Conservation (phyloP, 2,329 filamentous ascomycete genomes). For the Phoma sp. region DNA sequence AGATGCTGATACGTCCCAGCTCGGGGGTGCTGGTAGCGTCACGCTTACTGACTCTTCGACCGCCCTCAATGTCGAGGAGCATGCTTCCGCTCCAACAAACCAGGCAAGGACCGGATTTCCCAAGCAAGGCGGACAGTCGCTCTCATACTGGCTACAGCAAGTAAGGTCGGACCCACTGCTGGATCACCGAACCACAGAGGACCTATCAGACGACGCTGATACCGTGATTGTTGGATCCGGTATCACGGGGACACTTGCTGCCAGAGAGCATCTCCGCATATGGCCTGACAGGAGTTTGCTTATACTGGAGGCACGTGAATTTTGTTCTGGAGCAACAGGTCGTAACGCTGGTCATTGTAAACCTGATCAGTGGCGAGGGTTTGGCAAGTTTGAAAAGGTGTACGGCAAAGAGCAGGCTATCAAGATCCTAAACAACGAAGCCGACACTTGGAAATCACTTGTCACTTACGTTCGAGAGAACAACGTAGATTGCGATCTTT, state of each 20-base stretch:
- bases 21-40: constrained; percentile 18
- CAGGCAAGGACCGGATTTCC: constrained; percentile 28
- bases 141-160: constrained; percentile 40
- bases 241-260: constrained; percentile 30
- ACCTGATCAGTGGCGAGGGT: constrained; percentile 37
- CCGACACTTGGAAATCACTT: constrained; percentile 32
- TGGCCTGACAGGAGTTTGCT: constrained; percentile 29
- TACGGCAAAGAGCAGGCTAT: constrained; percentile 36
- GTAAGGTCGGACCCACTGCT: constrained; percentile 35
- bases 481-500: constrained; percentile 38
- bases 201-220: constrained; percentile 39
- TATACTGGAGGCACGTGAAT: constrained; percentile 38
- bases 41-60: constrained; percentile 18
- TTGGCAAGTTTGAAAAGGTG: constrained; percentile 35
- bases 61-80: constrained; percentile 27
- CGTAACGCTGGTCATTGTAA: constrained; percentile 40
- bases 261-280: constrained; percentile 31
- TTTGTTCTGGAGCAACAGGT: constrained; percentile 41
- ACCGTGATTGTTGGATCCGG: constrained; percentile 48
- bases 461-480: constrained; percentile 29
- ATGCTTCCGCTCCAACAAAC: constrained; percentile 20
- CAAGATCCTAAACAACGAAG: constrained; percentile 38
- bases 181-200: constrained; percentile 38
- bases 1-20: not conserved
- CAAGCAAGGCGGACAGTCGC: constrained; percentile 34